phyloP scores from a whole-genome alignment of 257 asterid genomes.

The Voacanga thouarsii region DNA sequence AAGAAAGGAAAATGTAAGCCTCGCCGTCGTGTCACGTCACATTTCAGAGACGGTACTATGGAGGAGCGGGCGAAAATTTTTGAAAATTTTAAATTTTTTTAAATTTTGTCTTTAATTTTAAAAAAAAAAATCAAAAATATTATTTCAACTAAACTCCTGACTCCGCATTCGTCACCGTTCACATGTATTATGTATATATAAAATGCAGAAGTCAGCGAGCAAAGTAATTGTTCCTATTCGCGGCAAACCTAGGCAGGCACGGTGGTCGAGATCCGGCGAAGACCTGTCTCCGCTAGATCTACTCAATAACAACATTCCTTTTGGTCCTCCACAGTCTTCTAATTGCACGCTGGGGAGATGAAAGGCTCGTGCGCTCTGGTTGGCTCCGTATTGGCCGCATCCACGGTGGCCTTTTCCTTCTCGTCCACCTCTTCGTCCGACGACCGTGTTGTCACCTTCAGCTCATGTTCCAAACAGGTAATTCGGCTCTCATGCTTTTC shows the following conservation, averaged over 20 bases:
- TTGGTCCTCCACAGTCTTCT: too few species aligned
- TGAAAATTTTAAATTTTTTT: too few species aligned
- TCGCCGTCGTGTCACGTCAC: too few species aligned
- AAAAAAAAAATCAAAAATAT: too few species aligned
- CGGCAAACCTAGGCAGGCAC: not conserved
- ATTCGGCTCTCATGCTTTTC: not conserved
- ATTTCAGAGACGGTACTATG: too few species aligned
- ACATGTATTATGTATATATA: not conserved
- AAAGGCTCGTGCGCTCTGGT: conserved; percentile 21
- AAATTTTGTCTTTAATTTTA: too few species aligned
- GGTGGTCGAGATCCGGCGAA: conserved; percentile 46
- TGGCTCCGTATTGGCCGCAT: conserved; percentile 19
- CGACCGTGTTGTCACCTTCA: conserved; percentile 6
- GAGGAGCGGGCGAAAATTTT: too few species aligned
- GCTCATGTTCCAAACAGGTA: conserved; percentile 33
- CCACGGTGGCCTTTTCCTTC: conserved; percentile 17
- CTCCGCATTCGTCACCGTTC: too few species aligned
- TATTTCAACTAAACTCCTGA: too few species aligned
- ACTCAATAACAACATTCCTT: not conserved
- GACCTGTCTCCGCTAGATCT: conserved; percentile 23
- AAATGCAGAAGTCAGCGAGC: not conserved
- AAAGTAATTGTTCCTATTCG: not conserved
- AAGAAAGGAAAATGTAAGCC: too few species aligned
- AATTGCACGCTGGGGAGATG: conserved; percentile 6
- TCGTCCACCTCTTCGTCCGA: not conserved